Evolutionary conservation across 805 yeast species (phyloP).

Genomic region (Scheffersomyces amazonensis): DNA sequence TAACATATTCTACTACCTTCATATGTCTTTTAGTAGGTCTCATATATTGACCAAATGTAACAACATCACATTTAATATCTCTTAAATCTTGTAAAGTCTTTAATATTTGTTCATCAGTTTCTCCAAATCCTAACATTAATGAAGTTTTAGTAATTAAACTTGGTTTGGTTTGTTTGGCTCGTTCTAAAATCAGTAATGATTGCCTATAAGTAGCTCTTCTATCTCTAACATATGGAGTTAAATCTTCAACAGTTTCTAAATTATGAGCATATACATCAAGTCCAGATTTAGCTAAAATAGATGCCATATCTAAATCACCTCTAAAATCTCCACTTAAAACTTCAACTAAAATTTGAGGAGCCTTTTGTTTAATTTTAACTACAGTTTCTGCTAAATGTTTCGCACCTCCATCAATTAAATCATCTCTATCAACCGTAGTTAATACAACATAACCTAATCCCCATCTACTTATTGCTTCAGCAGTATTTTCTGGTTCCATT

Average conservation of each 20-base stretch:
- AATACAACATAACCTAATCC: conserved; percentile 96
- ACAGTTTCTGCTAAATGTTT: conserved; percentile 89
- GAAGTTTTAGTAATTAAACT: conserved; percentile 87
- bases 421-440: conserved; percentile 97
- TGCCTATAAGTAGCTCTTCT: conserved; percentile 95
- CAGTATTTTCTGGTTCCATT: conserved; percentile 95
- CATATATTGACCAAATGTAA: conserved; percentile 98
- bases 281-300: conserved; percentile 78
- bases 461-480: conserved; percentile 96
- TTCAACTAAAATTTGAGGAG: conserved; percentile 90
- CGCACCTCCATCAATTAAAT: conserved; percentile 89
- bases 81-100: conserved; percentile 77
- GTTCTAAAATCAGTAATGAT: conserved; percentile 68
- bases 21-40: conserved; percentile 98
- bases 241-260: conserved; percentile 90
- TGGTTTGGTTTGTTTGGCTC: conserved; percentile 79
- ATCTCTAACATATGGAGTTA: conserved; percentile 94
- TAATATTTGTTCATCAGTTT: conserved; percentile 83
- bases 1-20: conserved; percentile 94
- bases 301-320: conserved; percentile 82
- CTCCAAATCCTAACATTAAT: conserved; percentile 95
- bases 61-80: conserved; percentile 80
- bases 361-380: conserved; percentile 73
- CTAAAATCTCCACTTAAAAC: conserved; percentile 93
- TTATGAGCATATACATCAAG: conserved; percentile 97